Conservation (phyloP, 1,139 yeast species). For the Geotrichum fermentans region DNA sequence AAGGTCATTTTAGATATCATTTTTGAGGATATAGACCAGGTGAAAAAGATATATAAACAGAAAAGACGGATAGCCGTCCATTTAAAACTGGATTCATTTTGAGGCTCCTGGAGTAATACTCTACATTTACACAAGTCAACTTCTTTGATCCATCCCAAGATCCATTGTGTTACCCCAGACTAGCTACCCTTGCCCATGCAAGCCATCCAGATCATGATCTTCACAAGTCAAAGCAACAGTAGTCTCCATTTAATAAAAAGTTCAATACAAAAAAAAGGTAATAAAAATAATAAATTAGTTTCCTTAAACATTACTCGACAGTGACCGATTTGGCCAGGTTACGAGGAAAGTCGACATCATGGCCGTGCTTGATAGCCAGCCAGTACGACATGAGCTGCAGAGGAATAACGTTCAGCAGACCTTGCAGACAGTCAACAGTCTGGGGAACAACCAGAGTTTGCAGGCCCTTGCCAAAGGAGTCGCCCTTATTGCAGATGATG, state of each 20-base stretch:
- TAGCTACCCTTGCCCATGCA: too few relatives aligned
- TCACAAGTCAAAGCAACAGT: background rate
- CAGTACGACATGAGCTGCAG: conserved; percentile 95
- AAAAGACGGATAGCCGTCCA: too few relatives aligned
- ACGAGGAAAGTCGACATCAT: conserved; percentile 98
- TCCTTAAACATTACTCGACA: conserved; percentile 54
- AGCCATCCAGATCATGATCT: too few relatives aligned
- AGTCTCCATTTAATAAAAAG: background rate
- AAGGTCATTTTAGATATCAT: background rate
- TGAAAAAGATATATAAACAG: too few relatives aligned
- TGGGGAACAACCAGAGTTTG: conserved; percentile 78
- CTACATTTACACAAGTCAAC: too few relatives aligned
- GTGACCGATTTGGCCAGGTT: conserved; percentile 98
- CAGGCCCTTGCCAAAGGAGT: conserved; percentile 45
- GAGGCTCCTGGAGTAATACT: too few relatives aligned
- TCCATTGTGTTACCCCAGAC: background rate
- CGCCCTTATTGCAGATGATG: conserved; percentile 87
- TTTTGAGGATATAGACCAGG: too few relatives aligned
- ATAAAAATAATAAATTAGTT: background rate
- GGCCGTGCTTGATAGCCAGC: conserved; percentile 92
- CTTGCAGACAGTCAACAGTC: conserved; percentile 96
- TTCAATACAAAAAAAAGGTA: background rate
- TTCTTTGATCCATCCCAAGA: background rate
- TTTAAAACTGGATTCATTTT: too few relatives aligned
- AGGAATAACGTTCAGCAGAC: conserved; percentile 89